Evolutionary conservation across 2,329 filamentous ascomycete species (phyloP), one percentile per base, ranked within the genome.

Genomic region (Leptographium lundbergii): DNA sequence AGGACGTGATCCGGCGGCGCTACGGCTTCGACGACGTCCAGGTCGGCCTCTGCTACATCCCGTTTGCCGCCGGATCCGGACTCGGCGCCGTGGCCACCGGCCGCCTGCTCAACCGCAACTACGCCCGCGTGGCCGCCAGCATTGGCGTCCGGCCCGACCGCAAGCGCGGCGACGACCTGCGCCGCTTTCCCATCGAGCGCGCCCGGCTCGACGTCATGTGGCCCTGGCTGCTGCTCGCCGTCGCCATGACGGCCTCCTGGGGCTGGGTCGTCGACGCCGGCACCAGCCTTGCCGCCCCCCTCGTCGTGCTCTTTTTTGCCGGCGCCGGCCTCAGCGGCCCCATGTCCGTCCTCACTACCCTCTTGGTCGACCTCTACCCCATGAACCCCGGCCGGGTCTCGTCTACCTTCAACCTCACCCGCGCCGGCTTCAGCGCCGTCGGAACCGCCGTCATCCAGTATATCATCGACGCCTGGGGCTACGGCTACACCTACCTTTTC

Each of bases 21-120:
- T 71, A 72, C 63, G 39, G 60, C 59, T 71, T 71, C 64, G 69
- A 72, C 62, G 65, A 69, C 27, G 61, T 69, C 19, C 72, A 74
- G 32, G 69, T 80, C 2, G 77, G 77, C n/a, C 65, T 74, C 4
- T 71, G 68, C 66, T 74, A 71, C 62, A 67, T 74, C 10, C 73
- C 74, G 9, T 71, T 71, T 60, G 69, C 70, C 2, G 61, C 65
- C 7, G 74, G 73, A 3, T 70, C 70, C 32, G 67, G 72, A 19
- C n/a, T 71, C 1, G 70, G 72, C 5, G 66, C 70, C 2, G 55
- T 71, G 19, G 62, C 69, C 1, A 68, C 70, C 0, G 81, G 84
- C 14, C 73, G 74, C 50, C 64, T 85, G 4, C 72, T 86, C 7
- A 82, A 88, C 68, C 79, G 76, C 72, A 83, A 85, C 66, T 88